Conservation (phyloP, 371 early-diverging fungal genomes). For the Actinomortierella wolfii region DNA sequence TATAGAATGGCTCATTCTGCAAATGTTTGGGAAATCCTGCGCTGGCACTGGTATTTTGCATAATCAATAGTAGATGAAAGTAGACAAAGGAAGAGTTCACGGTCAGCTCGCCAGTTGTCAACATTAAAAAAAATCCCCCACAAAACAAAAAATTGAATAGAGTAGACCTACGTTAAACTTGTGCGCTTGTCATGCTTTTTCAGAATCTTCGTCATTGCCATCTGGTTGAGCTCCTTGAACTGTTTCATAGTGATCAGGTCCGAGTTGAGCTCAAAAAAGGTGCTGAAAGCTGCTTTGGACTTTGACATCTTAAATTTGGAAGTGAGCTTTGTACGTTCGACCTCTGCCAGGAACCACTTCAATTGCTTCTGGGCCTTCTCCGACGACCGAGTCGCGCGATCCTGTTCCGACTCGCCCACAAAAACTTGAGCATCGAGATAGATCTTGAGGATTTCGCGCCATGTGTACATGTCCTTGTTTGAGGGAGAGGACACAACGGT, state of each 20-base stretch:
- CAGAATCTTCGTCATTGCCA: slow-evolving; percentile 79
- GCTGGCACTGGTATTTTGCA: slow-evolving; percentile 46
- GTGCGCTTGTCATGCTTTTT: slow-evolving; percentile 89
- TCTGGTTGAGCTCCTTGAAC: slow-evolving; percentile 76
- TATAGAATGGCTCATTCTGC: slow-evolving; percentile 43
- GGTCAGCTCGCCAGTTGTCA: too few relatives aligned
- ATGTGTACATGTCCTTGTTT: slow-evolving; percentile 70
- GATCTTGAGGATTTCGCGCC: slow-evolving; percentile 73
- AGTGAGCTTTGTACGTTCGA: slow-evolving; percentile 41
- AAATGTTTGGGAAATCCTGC: slow-evolving; percentile 53
- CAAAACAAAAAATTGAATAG: background rate
- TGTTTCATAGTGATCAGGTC: slow-evolving; percentile 72
- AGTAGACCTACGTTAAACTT: slow-evolving; percentile 55
- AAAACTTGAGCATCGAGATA: slow-evolving; percentile 77
- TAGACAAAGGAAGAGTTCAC: background rate
- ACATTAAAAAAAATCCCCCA: slow-evolving; percentile 1
- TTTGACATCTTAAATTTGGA: slow-evolving; percentile 40
- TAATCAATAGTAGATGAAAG: background rate
- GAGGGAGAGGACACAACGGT: slow-evolving; percentile 59
- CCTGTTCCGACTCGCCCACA: slow-evolving; percentile 55
- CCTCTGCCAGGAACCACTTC: slow-evolving; percentile 60
- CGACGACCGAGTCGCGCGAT: slow-evolving; percentile 51
- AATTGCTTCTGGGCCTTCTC: slow-evolving; percentile 61
- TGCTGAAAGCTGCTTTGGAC: slow-evolving; percentile 57
- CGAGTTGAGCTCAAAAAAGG: slow-evolving; percentile 68